Evolutionary conservation across 108 stramenopile species (phyloP).

Genomic region (Fragilaria radians): DNA sequence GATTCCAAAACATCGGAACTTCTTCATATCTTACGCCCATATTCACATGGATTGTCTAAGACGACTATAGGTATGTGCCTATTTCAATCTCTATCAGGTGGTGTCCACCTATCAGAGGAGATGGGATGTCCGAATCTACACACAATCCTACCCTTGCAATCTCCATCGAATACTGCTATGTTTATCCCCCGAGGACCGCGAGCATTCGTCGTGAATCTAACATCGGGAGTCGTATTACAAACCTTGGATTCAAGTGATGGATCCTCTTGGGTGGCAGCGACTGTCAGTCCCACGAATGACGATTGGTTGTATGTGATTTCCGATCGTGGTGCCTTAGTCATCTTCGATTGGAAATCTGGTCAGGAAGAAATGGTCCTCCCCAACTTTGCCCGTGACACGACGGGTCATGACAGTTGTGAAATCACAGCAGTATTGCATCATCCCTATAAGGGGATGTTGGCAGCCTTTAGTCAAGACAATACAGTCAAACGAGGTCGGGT

Average conservation of each 20-base stretch:
- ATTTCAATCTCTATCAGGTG: slow-evolving; percentile 1
- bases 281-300: slow-evolving; percentile 55
- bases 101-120: slow-evolving; percentile 2
- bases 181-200: slow-evolving; percentile 53
- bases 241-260: slow-evolving; percentile 23
- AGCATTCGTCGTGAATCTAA: slow-evolving; percentile 53
- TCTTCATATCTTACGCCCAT: slow-evolving; percentile 43
- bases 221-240: slow-evolving; percentile 41
- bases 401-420: slow-evolving; percentile 28
- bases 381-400: slow-evolving; percentile 50
- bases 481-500: slow-evolving; percentile 61
- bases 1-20: slow-evolving; percentile 62
- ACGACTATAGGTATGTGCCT: slow-evolving; percentile 5
- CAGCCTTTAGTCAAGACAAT: slow-evolving; percentile 75
- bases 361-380: slow-evolving; percentile 38
- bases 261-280: slow-evolving; percentile 47
- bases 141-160: slow-evolving; percentile 50
- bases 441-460: slow-evolving; percentile 60
- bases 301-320: slow-evolving; percentile 50
- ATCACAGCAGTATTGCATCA: slow-evolving; percentile 63
- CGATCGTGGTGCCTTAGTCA: slow-evolving; percentile 56
- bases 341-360: slow-evolving; percentile 54
- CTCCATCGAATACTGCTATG: slow-evolving; percentile 43
- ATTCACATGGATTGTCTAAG: slow-evolving; percentile 16
- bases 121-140: slow-evolving; percentile 38